These are phyloP conservation scores for Kuraishia piskuri DNA, from an alignment of 805 yeast species.

Conservation along the genomic window DNA sequence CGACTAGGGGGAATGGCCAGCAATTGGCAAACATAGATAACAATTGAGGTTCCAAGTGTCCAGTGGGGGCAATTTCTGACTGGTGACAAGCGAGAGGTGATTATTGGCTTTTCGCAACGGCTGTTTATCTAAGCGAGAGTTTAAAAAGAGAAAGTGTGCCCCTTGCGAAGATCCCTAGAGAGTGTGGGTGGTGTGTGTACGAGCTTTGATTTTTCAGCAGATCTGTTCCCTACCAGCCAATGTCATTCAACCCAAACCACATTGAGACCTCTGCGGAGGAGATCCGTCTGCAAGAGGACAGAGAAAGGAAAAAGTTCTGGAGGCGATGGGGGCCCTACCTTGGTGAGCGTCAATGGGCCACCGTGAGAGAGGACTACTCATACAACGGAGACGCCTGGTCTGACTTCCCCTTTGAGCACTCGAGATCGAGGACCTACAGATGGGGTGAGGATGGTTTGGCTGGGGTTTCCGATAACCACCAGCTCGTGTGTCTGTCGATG, in stretches of 20 bases:
- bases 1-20: not conserved
- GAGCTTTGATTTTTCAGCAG: no score
- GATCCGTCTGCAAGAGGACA: constrained; percentile 31
- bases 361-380: constrained; percentile 85
- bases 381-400: constrained; percentile 86
- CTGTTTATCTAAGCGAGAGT: no score
- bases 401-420: constrained; percentile 78
- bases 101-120: no score
- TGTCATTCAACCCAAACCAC: not conserved
- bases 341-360: constrained; percentile 82
- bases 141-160: no score
- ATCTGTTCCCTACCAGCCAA: no score
- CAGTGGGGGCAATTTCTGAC: no score
- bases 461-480: constrained; percentile 82
- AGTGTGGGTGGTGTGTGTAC: no score
- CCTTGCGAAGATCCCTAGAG: no score
- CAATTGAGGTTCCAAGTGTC: no score
- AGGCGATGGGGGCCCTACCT: constrained; percentile 88
- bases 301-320: constrained; percentile 47
- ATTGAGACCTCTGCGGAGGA: constrained; percentile 20
- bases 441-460: constrained; percentile 98
- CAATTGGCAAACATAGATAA: no score
- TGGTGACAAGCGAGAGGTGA: no score
- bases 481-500: constrained; percentile 63
- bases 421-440: constrained; percentile 70